phyloP scores from a whole-genome alignment of 495 filamentous ascomycete genomes.

The Trichocladium antarcticum region DNA sequence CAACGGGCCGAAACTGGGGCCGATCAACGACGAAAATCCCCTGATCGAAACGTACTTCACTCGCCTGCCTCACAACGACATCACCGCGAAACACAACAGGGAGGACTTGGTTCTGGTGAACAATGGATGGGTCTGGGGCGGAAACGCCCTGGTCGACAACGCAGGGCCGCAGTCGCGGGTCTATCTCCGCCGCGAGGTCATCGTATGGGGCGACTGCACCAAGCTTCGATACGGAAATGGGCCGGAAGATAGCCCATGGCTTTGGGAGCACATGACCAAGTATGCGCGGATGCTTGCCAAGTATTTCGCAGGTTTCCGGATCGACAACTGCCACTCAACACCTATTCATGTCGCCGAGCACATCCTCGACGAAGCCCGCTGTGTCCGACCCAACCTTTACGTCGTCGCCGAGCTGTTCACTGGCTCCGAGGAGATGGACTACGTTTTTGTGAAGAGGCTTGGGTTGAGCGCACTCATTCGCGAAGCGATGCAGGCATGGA shows the following conservation, averaged over 20 bases:
- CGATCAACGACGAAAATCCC: constrained; percentile 61
- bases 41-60: constrained; percentile 97
- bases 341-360: constrained; percentile 88
- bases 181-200: constrained; percentile 88
- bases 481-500: constrained; percentile 98
- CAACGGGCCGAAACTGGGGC: constrained; percentile 78
- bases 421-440: constrained; percentile 91
- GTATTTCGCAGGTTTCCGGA: constrained; percentile 89
- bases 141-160: constrained; percentile 86
- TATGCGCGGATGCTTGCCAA: constrained; percentile 92
- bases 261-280: constrained; percentile 91
- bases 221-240: constrained; percentile 83
- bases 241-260: constrained; percentile 76
- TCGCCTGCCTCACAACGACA: constrained; percentile 67
- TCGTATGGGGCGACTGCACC: constrained; percentile 97
- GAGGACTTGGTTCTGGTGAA: constrained; percentile 78
- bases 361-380: constrained; percentile 80
- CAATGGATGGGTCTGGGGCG: constrained; percentile 99
- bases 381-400: constrained; percentile 77
- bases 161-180: constrained; percentile 79
- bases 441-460: constrained; percentile 83
- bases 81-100: constrained; percentile 62
- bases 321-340: constrained; percentile 98
- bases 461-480: constrained; percentile 84
- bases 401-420: constrained; percentile 96